phyloP scores from a whole-genome alignment of 2,329 filamentous ascomycete species.

The Penicillium sumatraense region DNA sequence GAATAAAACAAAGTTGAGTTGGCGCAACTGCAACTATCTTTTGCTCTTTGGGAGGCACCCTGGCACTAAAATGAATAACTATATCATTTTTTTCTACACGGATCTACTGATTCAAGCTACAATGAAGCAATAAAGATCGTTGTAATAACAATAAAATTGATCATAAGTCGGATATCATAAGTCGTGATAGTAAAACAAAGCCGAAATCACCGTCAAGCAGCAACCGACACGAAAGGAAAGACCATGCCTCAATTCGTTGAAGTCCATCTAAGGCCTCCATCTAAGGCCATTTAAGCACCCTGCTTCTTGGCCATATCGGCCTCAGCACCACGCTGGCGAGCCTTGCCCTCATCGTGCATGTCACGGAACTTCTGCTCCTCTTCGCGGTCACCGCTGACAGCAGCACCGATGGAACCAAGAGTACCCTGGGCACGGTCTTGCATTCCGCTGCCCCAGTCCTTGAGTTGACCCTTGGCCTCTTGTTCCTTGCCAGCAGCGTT shows the following conservation, averaged over 20 bases:
- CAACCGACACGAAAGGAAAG: background rate
- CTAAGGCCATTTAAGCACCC: slow-evolving; percentile 10
- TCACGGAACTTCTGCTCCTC: slow-evolving; percentile 68
- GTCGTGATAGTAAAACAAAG: slow-evolving; percentile 13
- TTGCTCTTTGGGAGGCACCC: too few species aligned
- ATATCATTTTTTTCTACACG: too few species aligned
- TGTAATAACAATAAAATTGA: background rate
- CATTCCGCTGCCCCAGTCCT: slow-evolving; percentile 71
- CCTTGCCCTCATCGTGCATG: slow-evolving; percentile 82
- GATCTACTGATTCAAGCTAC: too few species aligned
- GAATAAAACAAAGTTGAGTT: too few species aligned
- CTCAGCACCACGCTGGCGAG: slow-evolving; percentile 81
- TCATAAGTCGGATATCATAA: slow-evolving; percentile 18
- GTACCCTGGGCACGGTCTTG: slow-evolving; percentile 71
- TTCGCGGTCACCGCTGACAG: slow-evolving; percentile 70
- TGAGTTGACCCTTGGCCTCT: slow-evolving; percentile 81
- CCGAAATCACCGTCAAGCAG: background rate
- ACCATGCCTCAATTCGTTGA: background rate
- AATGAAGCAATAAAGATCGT: too few species aligned
- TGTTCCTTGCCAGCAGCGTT: slow-evolving; percentile 79
- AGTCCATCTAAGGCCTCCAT: background rate
- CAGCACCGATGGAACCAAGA: slow-evolving; percentile 72
- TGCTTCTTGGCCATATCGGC: slow-evolving; percentile 71
- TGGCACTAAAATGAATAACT: too few species aligned
- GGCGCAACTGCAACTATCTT: too few species aligned